Conservation (phyloP, 176 grass and related monocot species). For the Rhipidocladum racemiflorum region DNA sequence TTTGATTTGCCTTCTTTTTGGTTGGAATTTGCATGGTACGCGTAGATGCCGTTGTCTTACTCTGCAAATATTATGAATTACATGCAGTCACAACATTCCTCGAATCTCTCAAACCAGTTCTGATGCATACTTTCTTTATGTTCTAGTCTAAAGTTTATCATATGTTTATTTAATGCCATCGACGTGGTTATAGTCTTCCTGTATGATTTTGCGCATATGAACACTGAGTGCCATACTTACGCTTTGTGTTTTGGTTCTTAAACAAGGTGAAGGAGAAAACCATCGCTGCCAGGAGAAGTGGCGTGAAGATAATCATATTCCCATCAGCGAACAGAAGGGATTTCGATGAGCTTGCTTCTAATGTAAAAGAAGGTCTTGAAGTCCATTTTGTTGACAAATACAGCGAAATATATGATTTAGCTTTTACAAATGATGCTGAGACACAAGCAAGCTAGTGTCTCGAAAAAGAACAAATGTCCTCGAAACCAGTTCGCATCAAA, state of each 20-base stretch:
- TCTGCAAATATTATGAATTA: background rate
- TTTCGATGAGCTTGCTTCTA: conserved; percentile 74
- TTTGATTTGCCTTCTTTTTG: background rate
- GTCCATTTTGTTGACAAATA: conserved; percentile 91
- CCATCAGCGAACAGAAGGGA: conserved; percentile 85
- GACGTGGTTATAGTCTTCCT: background rate
- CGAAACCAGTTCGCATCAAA: background rate
- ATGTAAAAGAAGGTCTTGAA: conserved; percentile 92
- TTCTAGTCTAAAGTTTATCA: background rate
- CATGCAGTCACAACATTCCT: background rate
- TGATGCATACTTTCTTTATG: background rate
- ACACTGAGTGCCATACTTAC: background rate
- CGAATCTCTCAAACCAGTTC: conserved; percentile 19
- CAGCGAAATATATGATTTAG: conserved; percentile 62
- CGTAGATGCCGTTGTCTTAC: background rate
- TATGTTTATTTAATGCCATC: background rate
- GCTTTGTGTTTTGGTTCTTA: background rate
- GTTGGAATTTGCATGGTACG: conserved; percentile 10
- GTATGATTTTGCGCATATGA: background rate
- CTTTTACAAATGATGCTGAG: conserved; percentile 30
- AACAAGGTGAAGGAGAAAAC: conserved; percentile 96
- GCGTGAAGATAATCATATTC: conserved; percentile 81
- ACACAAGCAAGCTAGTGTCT: conserved; percentile 40
- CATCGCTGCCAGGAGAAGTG: conserved; percentile 82
- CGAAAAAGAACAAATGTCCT: background rate